These are phyloP conservation scores for Blepharisma stoltei DNA, from an alignment of 73 alveolate species.

Conservation along the genomic window DNA sequence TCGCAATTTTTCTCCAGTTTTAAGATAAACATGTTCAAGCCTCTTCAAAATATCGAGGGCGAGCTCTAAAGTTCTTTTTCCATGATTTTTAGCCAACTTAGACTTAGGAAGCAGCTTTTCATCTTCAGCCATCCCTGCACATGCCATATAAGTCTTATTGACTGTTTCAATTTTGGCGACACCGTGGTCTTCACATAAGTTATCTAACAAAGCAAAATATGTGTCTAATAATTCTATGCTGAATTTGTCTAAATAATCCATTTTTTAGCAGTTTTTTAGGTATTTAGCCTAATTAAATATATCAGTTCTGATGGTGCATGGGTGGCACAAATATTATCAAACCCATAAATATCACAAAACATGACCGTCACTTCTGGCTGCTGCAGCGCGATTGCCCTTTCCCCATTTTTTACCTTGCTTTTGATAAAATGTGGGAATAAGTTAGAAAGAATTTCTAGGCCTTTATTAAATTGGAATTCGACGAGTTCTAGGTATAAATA, in stretches of 20 bases:
- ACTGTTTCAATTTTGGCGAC: constrained; percentile 72
- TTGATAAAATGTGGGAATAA: constrained; percentile 69
- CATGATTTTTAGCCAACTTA: constrained; percentile 14
- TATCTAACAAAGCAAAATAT: constrained; percentile 63
- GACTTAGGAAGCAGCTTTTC: constrained; percentile 22
- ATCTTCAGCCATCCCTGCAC: constrained; percentile 74
- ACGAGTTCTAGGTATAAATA: neutral
- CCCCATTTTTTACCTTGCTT: constrained; percentile 60
- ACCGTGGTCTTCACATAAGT: constrained; percentile 49
- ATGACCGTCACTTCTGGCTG: constrained; percentile 64
- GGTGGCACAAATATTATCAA: constrained; percentile 64
- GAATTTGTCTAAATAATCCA: no score
- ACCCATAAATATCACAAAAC: constrained; percentile 72
- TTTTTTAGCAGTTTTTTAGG: no score
- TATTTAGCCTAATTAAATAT: no score
- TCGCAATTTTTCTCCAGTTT: neutral
- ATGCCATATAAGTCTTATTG: constrained; percentile 76
- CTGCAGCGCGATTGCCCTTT: constrained; percentile 63
- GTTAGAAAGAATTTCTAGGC: constrained; percentile 51
- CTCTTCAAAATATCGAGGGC: neutral
- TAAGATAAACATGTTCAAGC: neutral
- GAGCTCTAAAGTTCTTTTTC: neutral
- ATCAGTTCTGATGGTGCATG: constrained; percentile 49
- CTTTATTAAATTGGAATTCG: constrained; percentile 26
- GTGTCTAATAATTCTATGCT: constrained; percentile 51